phyloP scores from a whole-genome alignment of 2,329 filamentous ascomycete genomes.

The Alternaria dauci region DNA sequence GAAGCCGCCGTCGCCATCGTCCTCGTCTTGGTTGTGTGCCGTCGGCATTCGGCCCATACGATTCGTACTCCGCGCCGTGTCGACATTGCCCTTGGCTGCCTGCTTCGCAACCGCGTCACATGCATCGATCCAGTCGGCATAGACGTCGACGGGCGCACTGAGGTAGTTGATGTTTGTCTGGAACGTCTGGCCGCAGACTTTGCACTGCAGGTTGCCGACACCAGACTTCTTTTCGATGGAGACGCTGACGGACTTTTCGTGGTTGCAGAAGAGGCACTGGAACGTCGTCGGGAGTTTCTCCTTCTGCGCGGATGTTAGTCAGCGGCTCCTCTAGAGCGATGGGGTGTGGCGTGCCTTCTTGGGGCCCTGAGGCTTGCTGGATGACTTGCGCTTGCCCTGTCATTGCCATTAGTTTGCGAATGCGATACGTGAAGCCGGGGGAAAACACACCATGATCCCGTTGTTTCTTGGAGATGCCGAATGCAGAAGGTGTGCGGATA shows the following conservation, averaged over 20 bases:
- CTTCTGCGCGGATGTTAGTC: conserved; percentile 47
- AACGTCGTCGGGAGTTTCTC: conserved; percentile 84
- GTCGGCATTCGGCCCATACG: conserved; percentile 37
- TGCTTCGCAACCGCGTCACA: conserved; percentile 76
- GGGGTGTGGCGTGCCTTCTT: conserved; percentile 71
- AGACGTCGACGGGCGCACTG: conserved; percentile 91
- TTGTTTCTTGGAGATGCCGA: not conserved
- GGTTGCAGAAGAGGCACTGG: conserved; percentile 97
- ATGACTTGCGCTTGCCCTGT: conserved; percentile 88
- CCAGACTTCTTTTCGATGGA: conserved; percentile 94
- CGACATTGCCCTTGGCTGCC: conserved; percentile 54
- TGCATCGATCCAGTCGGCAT: conserved; percentile 98
- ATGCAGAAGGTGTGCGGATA: not conserved
- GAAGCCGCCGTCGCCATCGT: conserved; percentile 49
- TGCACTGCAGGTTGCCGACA: conserved; percentile 85
- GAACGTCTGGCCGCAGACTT: conserved; percentile 91
- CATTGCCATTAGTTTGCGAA: conserved; percentile 31
- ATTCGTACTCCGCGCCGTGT: conserved; percentile 35
- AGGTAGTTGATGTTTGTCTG: conserved; percentile 94
- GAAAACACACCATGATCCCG: conserved; percentile 33
- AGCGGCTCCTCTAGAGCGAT: not conserved
- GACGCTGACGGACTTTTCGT: conserved; percentile 89
- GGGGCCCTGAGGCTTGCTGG: conserved; percentile 79
- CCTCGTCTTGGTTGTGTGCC: conserved; percentile 24
- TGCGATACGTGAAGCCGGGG: conserved; percentile 13